Evolutionary conservation across 2,329 filamentous ascomycete genomes (phyloP).

Genomic region (Orbilia quercus): DNA sequence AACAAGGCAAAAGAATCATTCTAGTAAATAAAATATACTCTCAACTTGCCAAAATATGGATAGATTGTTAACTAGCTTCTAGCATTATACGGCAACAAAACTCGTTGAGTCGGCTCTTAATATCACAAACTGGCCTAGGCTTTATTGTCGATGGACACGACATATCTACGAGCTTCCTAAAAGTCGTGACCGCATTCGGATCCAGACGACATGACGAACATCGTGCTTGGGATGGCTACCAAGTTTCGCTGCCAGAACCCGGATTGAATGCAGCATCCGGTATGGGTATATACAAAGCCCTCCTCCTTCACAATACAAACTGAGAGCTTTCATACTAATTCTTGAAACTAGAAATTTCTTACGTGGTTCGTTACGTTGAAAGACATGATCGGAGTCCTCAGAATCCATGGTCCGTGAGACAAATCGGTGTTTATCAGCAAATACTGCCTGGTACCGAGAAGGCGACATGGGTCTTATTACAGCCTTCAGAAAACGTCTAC

Average conservation of each 20-base stretch:
- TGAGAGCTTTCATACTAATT: background rate
- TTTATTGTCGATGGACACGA: slow-evolving; percentile 26
- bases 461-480: slow-evolving; percentile 26
- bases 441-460: slow-evolving; percentile 3
- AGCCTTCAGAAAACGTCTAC: slow-evolving; percentile 27
- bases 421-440: slow-evolving; percentile 35
- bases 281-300: background rate
- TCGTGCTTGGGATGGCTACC: slow-evolving; percentile 42
- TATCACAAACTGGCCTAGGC: slow-evolving; percentile 19
- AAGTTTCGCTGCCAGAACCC: slow-evolving; percentile 11
- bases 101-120: slow-evolving; percentile 22
- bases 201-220: slow-evolving; percentile 27
- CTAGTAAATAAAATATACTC: slow-evolving; percentile 12
- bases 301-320: background rate
- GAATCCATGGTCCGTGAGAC: slow-evolving; percentile 43
- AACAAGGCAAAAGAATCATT: slow-evolving; percentile 13
- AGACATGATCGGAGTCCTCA: slow-evolving; percentile 10
- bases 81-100: slow-evolving; percentile 41
- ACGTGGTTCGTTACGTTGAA: slow-evolving; percentile 36
- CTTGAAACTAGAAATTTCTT: slow-evolving; percentile 24
- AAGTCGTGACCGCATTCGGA: slow-evolving; percentile 31
- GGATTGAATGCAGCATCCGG: slow-evolving; percentile 2
- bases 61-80: background rate
- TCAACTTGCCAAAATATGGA: too few species aligned
- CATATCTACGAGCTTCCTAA: slow-evolving; percentile 28